These are phyloP conservation scores for Teratosphaeria nubilosa DNA, from an alignment of 2,329 filamentous ascomycete species.

Conservation along the genomic window DNA sequence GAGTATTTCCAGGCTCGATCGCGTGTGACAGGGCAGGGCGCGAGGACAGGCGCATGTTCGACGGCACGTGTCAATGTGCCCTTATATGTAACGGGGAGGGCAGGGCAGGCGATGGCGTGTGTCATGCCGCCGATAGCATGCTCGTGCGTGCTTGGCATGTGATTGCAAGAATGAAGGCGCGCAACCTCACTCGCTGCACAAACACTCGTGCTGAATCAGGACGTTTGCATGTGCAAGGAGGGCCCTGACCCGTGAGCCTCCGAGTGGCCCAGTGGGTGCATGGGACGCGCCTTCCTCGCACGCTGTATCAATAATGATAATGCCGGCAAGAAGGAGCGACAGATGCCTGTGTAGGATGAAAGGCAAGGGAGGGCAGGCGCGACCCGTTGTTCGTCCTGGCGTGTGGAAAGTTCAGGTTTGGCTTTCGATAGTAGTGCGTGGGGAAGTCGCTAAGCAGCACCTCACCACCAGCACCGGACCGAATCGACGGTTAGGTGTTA, in stretches of 20 bases:
- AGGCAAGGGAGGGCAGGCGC: background rate
- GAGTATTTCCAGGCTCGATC: background rate
- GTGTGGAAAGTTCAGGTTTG: background rate
- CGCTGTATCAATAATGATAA: too few relatives aligned
- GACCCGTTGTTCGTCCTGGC: background rate
- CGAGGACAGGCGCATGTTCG: background rate
- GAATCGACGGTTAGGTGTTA: too few relatives aligned
- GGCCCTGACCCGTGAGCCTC: too few relatives aligned
- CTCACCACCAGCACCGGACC: too few relatives aligned
- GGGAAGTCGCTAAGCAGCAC: background rate
- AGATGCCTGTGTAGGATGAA: background rate
- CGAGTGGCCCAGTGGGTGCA: background rate
- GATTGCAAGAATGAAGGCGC: background rate
- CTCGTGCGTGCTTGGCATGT: background rate
- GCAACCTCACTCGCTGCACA: background rate
- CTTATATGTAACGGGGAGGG: background rate
- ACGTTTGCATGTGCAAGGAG: background rate
- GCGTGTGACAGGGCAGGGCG: background rate
- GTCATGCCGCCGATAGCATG: background rate
- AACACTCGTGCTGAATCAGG: background rate
- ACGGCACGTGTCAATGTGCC: background rate
- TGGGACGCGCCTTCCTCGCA: too few relatives aligned
- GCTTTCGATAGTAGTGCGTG: background rate
- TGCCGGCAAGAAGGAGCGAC: background rate
- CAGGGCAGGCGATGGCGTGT: background rate